These are phyloP conservation scores for Globisporangium viniferum DNA, from an alignment of 352 stramenopile genomes.

Conservation along the genomic window DNA sequence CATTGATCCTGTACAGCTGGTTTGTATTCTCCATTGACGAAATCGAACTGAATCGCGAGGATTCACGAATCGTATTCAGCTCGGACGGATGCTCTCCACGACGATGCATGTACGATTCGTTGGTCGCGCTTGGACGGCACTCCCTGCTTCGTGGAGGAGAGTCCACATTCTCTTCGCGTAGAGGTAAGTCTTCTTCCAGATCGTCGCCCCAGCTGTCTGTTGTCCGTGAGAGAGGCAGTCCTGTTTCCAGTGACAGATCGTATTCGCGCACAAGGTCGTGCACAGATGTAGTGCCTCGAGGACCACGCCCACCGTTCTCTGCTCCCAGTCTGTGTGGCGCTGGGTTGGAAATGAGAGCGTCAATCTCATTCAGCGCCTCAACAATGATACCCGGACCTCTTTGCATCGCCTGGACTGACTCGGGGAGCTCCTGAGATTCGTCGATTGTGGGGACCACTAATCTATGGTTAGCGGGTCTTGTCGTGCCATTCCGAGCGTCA, in stretches of 20 bases:
- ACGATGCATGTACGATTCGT: not conserved
- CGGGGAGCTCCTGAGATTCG: constrained; percentile 21
- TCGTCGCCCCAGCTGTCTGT: constrained; percentile 62
- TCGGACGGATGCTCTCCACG: constrained; percentile 6
- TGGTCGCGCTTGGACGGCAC: not conserved
- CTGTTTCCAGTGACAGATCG: constrained; percentile 45
- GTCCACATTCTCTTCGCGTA: constrained; percentile 6
- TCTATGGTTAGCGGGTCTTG: constrained; percentile 8
- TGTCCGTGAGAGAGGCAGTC: constrained; percentile 51
- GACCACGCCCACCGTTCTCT: constrained; percentile 4
- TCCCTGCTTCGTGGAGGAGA: constrained; percentile 2
- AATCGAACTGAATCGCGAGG: constrained; percentile 9
- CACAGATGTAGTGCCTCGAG: constrained; percentile 8
- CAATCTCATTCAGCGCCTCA: constrained; percentile 46
- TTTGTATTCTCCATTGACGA: constrained; percentile 10
- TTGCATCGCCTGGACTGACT: constrained; percentile 35
- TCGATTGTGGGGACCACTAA: constrained; percentile 14
- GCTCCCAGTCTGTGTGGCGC: constrained; percentile 14
- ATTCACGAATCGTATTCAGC: constrained; percentile 11
- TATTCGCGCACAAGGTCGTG: constrained; percentile 47
- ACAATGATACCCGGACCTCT: constrained; percentile 39
- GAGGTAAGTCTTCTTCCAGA: constrained; percentile 6
- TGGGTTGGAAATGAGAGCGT: constrained; percentile 37
- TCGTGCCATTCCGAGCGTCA: constrained; percentile 12
- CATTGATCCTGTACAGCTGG: constrained; percentile 15